Conservation (phyloP, 768 basidiomycete species). For the Leccinum subgranulosum region DNA sequence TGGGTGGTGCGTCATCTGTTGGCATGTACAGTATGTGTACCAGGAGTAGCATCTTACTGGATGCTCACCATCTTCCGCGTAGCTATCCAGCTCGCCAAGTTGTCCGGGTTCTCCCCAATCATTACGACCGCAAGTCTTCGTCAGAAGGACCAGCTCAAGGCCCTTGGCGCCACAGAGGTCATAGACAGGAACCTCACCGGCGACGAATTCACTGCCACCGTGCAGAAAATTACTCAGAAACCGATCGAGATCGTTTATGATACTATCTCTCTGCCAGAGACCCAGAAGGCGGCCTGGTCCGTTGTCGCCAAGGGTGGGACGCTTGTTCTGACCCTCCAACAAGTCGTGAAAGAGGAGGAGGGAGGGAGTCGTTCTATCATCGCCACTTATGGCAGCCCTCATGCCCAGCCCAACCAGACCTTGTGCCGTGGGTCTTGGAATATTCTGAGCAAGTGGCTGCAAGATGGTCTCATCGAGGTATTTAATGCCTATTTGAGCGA, state of each 20-base stretch:
- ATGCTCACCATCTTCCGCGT: conserved; percentile 1
- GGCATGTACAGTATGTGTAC: conserved; percentile 42
- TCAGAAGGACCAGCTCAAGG: conserved; percentile 31
- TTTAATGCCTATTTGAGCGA: neutral
- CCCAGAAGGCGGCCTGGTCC: conserved; percentile 34
- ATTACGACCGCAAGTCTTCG: conserved; percentile 37
- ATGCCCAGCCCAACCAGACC: conserved; percentile 13
- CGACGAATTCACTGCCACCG: conserved; percentile 11
- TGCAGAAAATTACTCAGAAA: conserved; percentile 25
- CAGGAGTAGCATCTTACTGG: too few relatives aligned
- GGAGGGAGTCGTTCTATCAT: conserved; percentile 18
- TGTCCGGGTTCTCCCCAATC: conserved; percentile 41
- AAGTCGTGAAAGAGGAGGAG: conserved; percentile 21
- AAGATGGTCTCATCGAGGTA: conserved; percentile 27
- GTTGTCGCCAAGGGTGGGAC: conserved; percentile 33
- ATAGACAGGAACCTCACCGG: conserved; percentile 30
- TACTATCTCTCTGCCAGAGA: conserved; percentile 30
- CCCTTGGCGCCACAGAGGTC: conserved; percentile 40
- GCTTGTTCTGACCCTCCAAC: conserved; percentile 28
- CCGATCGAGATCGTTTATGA: conserved; percentile 29
- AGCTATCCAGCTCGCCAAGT: conserved; percentile 40
- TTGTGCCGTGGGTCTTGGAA: conserved; percentile 20
- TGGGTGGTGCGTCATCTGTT: conserved; percentile 48
- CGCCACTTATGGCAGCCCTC: conserved; percentile 25
- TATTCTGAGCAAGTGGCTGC: conserved; percentile 23